phyloP scores from a whole-genome alignment of 2,329 filamentous ascomycete genomes.

The Aspergillus luchuensis region DNA sequence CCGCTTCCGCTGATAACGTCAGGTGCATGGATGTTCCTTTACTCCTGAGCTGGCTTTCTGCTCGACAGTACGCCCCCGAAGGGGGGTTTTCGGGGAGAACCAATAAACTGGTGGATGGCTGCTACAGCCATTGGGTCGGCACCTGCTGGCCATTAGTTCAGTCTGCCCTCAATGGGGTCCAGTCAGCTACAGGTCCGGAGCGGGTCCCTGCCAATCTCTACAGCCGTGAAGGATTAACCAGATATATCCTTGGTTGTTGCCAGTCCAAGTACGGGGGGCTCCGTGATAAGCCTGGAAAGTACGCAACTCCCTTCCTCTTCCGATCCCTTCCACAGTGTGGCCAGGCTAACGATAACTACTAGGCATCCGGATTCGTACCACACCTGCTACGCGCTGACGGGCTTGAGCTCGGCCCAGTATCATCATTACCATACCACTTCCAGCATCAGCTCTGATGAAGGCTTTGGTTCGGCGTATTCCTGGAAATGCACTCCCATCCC shows the following conservation, averaged over 20 bases:
- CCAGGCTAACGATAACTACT: conserved; percentile 23
- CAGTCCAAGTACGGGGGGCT: conserved; percentile 79
- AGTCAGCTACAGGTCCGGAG: conserved; percentile 26
- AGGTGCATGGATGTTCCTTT: conserved; percentile 76
- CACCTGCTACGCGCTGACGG: conserved; percentile 86
- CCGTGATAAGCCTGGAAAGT: conserved; percentile 91
- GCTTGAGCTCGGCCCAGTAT: conserved; percentile 80
- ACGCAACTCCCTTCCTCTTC: conserved; percentile 42
- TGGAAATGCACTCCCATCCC: conserved; percentile 44
- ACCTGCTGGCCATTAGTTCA: conserved; percentile 92
- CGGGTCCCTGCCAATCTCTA: conserved; percentile 53
- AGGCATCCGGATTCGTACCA: conserved; percentile 86
- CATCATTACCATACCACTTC: conserved; percentile 50
- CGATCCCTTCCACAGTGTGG: not conserved
- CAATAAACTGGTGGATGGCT: conserved; percentile 97
- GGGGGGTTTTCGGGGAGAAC: conserved; percentile 91
- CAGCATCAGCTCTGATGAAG: conserved; percentile 33
- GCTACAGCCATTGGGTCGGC: conserved; percentile 97
- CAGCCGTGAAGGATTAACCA: conserved; percentile 78
- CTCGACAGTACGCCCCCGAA: conserved; percentile 86
- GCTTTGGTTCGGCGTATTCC: conserved; percentile 41
- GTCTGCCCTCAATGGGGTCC: conserved; percentile 66
- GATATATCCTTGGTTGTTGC: conserved; percentile 88
- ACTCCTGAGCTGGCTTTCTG: conserved; percentile 83
- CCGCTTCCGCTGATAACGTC: conserved; percentile 24